phyloP scores from a whole-genome alignment of 2,329 filamentous ascomycete genomes.

The Penicillium glabrum region DNA sequence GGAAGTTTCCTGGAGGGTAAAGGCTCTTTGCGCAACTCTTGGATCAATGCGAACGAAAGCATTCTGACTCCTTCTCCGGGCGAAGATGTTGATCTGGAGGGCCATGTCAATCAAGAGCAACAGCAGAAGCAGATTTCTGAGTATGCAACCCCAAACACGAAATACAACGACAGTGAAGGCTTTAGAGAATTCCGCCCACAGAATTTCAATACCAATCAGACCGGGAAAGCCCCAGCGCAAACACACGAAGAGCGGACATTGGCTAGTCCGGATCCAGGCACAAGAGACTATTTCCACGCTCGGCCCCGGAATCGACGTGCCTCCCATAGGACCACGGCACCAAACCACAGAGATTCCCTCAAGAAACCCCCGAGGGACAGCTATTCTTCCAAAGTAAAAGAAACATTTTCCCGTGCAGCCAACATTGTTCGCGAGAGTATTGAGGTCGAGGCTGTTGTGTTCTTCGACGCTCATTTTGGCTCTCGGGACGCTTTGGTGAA shows the following conservation, averaged over 20 bases:
- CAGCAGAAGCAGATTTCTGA: slow-evolving; percentile 12
- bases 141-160: background rate
- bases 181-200: background rate
- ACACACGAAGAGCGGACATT: background rate
- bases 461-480: slow-evolving; percentile 22
- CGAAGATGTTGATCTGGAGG: slow-evolving; percentile 3
- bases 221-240: background rate
- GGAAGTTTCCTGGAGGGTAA: slow-evolving; percentile 51
- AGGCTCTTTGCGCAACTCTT: slow-evolving; percentile 21
- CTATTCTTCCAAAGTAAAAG: slow-evolving; percentile 4
- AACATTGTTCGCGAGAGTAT: slow-evolving; percentile 43
- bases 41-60: slow-evolving; percentile 5
- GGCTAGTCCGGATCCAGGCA: background rate
- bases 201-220: background rate
- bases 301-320: background rate
- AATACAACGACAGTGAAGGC: background rate
- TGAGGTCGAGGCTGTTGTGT: slow-evolving; percentile 37
- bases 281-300: background rate
- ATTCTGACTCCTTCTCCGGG: background rate
- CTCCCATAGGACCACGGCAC: background rate
- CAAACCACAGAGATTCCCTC: background rate
- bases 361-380: slow-evolving; percentile 4
- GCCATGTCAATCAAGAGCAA: slow-evolving; percentile 11
- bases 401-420: slow-evolving; percentile 44
- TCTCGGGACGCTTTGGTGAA: slow-evolving; percentile 5